Evolutionary conservation across 2,329 filamentous ascomycete species (phyloP), one percentile per base, ranked within the genome.

Genomic region (Beauveria australis): DNA sequence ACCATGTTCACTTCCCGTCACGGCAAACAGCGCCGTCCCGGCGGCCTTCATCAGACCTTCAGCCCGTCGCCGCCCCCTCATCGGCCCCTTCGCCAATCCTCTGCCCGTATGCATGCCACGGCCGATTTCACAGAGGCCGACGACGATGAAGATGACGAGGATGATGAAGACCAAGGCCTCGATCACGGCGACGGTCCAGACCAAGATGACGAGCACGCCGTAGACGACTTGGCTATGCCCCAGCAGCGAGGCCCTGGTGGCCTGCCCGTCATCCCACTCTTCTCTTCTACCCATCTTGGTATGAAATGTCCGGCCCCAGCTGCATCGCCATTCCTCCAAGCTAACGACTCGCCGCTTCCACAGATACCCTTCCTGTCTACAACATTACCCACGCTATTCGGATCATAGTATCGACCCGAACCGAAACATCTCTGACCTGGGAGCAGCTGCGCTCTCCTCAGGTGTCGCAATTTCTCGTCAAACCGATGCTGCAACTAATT

Each of bases 401-500:
- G 66, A 86, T 92, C 58, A 82, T 97, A 61, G 87, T 97, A 63
- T 84, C 90, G 66, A 82, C 90, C 62, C 86, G 89, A 70, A 96
- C 91, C 73, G 93, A 97, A 76, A 97, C 92, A 1, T 93, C 91
- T 0, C 77, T 97, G 55, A 88, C 91, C 18, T 97, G 92, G 92
- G 93, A 97, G 65, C 93, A 97, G 73, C 80, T 97, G 64, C 86
- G 92, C 64, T 96, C 92, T n/a, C 93, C 93, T 3, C 93, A 97
- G 72, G 88, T 97, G 61, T 96, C 92, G 18, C 92, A 96, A 71
- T 97, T 97, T 72, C 82, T 97, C 41, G 84, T 97, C 70, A 97
- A 97, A 78, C 93, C 93, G 2, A 94, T 97, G 78, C 91, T 94
- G 73, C 89, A 94, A 71, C 89, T 93, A 72, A 92, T 97, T 64